Evolutionary conservation across 1,139 yeast species (phyloP).

Genomic region (Suhomyces panamericanus): DNA sequence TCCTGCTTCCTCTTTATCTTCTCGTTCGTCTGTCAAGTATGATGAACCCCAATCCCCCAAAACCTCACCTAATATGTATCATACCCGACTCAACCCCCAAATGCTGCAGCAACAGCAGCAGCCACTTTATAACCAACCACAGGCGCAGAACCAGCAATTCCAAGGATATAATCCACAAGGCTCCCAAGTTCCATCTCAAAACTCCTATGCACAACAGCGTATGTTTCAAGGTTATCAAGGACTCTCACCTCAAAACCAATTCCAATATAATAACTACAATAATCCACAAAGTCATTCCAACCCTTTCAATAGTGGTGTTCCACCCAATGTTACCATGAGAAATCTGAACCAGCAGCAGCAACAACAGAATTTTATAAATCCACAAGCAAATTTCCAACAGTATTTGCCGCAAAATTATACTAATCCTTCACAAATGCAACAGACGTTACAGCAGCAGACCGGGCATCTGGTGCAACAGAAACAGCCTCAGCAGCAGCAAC

Average conservation of each 20-base stretch:
- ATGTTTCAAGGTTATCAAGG: conserved; percentile 18
- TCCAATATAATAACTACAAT: conserved; percentile 12
- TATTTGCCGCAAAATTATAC: conserved; percentile 14
- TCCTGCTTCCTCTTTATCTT: conserved; percentile 40
- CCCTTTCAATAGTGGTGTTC: conserved; percentile 10
- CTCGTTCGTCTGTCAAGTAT: conserved; percentile 31
- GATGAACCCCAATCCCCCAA: conserved; percentile 49
- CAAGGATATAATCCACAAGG: conserved; percentile 4
- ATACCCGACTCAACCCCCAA: conserved; percentile 16
- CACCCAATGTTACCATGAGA: conserved; percentile 16
- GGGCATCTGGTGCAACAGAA: conserved; percentile 4
- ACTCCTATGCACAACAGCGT: conserved; percentile 16
- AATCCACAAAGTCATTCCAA: conserved; percentile 8
- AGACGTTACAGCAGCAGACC: conserved; percentile 1
- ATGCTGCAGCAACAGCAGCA: conserved; percentile 15
- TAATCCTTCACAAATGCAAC: conserved; percentile 8
- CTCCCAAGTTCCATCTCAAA: conserved; percentile 13
- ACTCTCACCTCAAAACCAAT: conserved; percentile 15
- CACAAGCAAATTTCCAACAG: conserved; percentile 16
- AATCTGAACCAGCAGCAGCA: conserved; percentile 6
- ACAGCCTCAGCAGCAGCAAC: conserved; percentile 1
- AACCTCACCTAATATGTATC: conserved; percentile 35
- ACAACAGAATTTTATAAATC: conserved; percentile 12
- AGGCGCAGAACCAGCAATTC: conserved; percentile 13
- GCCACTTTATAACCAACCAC: conserved; percentile 12